A percentile compares a stretch with the other conserved stretches of the same genome.
These are phyloP conservation scores for Neonectria magnoliae DNA, from an alignment of 2,329 filamentous ascomycete genomes.

Conservation along the genomic window DNA sequence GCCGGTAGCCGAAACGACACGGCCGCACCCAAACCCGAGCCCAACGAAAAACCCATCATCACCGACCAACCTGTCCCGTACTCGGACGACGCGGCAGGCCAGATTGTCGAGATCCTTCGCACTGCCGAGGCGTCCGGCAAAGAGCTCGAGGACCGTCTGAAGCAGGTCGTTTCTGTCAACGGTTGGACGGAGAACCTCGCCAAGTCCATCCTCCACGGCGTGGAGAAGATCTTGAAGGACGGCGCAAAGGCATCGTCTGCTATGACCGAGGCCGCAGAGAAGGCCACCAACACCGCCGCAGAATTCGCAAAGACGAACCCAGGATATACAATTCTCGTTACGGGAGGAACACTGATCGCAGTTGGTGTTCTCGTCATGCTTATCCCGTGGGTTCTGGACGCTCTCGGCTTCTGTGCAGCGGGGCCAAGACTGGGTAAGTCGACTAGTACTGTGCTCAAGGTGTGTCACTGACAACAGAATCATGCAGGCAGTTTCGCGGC, in stretches of 20 bases:
- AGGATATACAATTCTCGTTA: conserved; percentile 31
- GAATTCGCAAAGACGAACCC: conserved; percentile 37
- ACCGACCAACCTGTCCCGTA: conserved; percentile 7
- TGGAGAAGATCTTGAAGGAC: conserved; percentile 28
- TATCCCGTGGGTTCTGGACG: conserved; percentile 35
- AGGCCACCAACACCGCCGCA: conserved; percentile 9
- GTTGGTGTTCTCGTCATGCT: conserved; percentile 33
- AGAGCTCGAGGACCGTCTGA: conserved; percentile 17
- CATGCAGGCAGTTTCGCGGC: conserved; percentile 34
- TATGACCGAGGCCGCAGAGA: conserved; percentile 27
- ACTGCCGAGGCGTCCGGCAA: neutral
- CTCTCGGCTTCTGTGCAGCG: conserved; percentile 30
- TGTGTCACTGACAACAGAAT: neutral
- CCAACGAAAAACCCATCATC: neutral
- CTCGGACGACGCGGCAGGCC: conserved; percentile 22
- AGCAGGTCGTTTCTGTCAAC: conserved; percentile 20
- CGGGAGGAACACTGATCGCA: conserved; percentile 28
- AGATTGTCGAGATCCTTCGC: conserved; percentile 26
- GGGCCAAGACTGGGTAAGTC: conserved; percentile 33
- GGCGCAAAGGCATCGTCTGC: conserved; percentile 19
- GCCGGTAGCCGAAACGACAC: neutral
- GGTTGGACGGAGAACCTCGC: conserved; percentile 35
- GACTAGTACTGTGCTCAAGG: fast-evolving
- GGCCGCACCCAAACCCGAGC: neutral
- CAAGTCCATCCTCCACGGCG: conserved; percentile 26